Conservation (phyloP, 106 monocot species). For the Posidonia australis region DNA sequence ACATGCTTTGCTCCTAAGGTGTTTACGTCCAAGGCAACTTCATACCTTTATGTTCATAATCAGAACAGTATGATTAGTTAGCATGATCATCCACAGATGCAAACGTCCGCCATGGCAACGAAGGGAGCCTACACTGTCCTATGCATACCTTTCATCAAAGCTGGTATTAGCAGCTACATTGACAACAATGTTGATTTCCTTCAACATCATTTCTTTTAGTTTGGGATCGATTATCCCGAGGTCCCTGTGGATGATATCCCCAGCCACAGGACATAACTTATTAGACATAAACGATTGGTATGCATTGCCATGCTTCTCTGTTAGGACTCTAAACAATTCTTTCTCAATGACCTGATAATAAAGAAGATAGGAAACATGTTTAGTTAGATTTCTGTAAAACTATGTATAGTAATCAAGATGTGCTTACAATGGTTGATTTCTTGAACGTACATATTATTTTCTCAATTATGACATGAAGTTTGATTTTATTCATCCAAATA, state of each 20-base stretch:
- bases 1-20: constrained; percentile 19
- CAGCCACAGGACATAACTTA: constrained; percentile 45
- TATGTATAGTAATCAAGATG: background rate
- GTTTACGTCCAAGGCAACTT: constrained; percentile 16
- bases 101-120: no score
- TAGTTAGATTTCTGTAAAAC: background rate
- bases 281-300: constrained; percentile 30
- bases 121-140: no score
- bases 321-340: constrained; percentile 40
- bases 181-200: constrained; percentile 38
- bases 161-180: constrained; percentile 60
- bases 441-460: background rate
- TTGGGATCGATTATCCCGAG: constrained; percentile 31
- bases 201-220: constrained; percentile 19
- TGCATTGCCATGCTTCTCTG: constrained; percentile 38
- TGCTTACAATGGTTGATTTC: background rate
- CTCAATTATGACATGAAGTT: background rate
- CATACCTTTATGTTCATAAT: constrained; percentile 12
- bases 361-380: background rate
- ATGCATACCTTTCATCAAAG: constrained; percentile 45
- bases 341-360: constrained; percentile 34
- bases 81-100: background rate
- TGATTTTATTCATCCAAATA: no score
- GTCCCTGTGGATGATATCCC: constrained; percentile 31
- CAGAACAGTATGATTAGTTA: background rate